phyloP scores from a whole-genome alignment of 805 yeast genomes.

The Candida easanensis region DNA sequence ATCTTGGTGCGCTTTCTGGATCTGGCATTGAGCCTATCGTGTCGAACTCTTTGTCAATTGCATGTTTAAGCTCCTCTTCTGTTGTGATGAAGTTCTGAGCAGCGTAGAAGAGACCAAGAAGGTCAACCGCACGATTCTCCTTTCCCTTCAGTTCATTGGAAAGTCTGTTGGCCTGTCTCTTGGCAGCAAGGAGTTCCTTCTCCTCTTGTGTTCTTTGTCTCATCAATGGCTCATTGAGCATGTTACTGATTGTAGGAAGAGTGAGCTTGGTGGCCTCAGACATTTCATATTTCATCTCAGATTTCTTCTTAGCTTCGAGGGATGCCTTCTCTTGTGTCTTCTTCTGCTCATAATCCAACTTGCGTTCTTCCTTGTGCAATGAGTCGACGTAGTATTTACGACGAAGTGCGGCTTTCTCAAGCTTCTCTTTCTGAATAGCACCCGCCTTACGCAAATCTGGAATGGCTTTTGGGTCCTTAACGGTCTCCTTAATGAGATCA shows the following conservation, averaged over 20 bases:
- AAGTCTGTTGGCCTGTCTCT: constrained; percentile 66
- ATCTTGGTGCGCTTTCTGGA: constrained; percentile 17
- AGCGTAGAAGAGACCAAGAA: constrained; percentile 71
- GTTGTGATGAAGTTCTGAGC: constrained; percentile 68
- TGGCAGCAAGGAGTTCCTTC: constrained; percentile 48
- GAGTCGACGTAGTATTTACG: constrained; percentile 68
- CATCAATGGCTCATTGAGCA: constrained; percentile 67
- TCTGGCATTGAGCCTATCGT: not conserved
- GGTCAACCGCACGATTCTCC: constrained; percentile 49
- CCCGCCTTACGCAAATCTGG: constrained; percentile 23
- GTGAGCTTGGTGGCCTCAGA: constrained; percentile 60
- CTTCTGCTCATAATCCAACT: constrained; percentile 33
- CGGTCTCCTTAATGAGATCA: constrained; percentile 54
- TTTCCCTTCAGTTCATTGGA: constrained; percentile 49
- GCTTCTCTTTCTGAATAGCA: constrained; percentile 28
- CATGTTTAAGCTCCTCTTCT: constrained; percentile 58
- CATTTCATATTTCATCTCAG: constrained; percentile 37
- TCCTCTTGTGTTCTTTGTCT: constrained; percentile 74
- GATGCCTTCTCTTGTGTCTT: constrained; percentile 27
- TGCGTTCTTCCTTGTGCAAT: constrained; percentile 34
- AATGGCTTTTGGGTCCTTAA: constrained; percentile 40
- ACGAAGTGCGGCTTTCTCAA: constrained; percentile 57
- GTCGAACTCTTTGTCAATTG: constrained; percentile 54
- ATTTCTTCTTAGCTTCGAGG: constrained; percentile 28
- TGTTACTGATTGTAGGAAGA: constrained; percentile 73